Evolutionary conservation across 2,329 filamentous ascomycete genomes (phyloP).

Genomic region (Aspergillus brunneoviolaceus): DNA sequence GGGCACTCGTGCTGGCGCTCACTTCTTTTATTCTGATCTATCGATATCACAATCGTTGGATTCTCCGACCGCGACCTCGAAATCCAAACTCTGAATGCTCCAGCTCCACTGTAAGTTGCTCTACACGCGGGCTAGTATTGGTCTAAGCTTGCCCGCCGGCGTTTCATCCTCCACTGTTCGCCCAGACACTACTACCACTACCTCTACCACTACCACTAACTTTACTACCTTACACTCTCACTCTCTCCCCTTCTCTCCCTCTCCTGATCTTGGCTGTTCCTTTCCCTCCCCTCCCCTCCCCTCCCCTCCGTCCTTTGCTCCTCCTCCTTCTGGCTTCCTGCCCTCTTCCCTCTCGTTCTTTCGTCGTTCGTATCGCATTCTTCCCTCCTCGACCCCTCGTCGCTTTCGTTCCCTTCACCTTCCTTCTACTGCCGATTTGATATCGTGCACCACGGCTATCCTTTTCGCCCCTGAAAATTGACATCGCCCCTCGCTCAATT

Average conservation of each 20-base stretch:
- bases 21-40: not conserved
- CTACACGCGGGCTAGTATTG: slow-evolving; percentile 1
- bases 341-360: not conserved
- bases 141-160: slow-evolving; percentile 17
- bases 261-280: slow-evolving; percentile 9
- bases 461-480: slow-evolving; percentile 14
- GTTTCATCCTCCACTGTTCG: slow-evolving; percentile 20
- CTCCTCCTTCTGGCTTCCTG: slow-evolving; percentile 3
- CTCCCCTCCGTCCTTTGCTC: slow-evolving; percentile 3
- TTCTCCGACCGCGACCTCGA: not conserved
- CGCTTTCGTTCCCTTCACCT: slow-evolving; percentile 1
- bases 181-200: not conserved
- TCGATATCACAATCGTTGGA: not conserved
- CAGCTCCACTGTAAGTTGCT: not conserved
- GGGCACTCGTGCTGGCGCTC: not conserved
- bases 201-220: not conserved
- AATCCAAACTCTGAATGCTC: slow-evolving; percentile 8
- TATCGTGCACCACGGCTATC: slow-evolving; percentile 20
- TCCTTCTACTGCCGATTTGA: slow-evolving; percentile 23
- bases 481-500: slow-evolving; percentile 12
- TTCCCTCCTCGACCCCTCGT: not conserved
- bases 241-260: slow-evolving; percentile 5
- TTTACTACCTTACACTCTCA: too few species aligned
- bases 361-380: not conserved
- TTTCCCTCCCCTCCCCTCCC: not conserved